These are phyloP conservation scores for Alternaria sp. DNA, from an alignment of 2,329 filamentous ascomycete genomes.

Conservation along the genomic window DNA sequence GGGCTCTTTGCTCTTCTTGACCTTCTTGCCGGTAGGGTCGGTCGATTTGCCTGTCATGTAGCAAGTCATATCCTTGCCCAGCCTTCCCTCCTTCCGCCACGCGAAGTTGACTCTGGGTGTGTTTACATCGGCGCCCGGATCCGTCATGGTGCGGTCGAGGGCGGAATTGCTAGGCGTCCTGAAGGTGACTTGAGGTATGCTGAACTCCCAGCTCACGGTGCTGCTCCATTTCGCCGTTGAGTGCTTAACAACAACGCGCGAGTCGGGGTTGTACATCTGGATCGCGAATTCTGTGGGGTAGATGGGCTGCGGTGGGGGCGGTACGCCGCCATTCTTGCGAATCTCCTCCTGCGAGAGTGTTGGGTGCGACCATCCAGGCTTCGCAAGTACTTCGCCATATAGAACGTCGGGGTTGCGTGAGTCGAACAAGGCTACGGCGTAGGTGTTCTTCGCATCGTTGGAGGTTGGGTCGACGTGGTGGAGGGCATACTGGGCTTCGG, in stretches of 20 bases:
- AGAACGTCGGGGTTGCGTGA: conserved; percentile 81
- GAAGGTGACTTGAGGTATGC: conserved; percentile 88
- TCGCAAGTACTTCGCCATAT: conserved; percentile 85
- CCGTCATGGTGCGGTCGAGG: conserved; percentile 76
- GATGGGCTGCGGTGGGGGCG: conserved; percentile 73
- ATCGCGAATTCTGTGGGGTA: conserved; percentile 83
- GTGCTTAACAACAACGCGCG: conserved; percentile 75
- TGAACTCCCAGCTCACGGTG: conserved; percentile 87
- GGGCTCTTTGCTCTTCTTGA: conserved; percentile 80
- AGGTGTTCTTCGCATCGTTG: conserved; percentile 78
- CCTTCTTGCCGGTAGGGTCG: conserved; percentile 69
- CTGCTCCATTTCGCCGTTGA: conserved; percentile 82
- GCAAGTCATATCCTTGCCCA: conserved; percentile 89
- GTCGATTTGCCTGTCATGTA: conserved; percentile 82
- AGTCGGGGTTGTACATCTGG: conserved; percentile 93
- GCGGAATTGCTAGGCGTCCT: conserved; percentile 78
- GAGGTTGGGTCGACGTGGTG: conserved; percentile 77
- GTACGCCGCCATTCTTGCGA: conserved; percentile 71
- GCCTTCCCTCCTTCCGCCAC: conserved; percentile 87
- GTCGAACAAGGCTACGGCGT: conserved; percentile 86
- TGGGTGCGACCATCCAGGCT: conserved; percentile 86
- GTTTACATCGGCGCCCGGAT: conserved; percentile 62
- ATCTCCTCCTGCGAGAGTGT: conserved; percentile 83
- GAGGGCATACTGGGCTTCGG: conserved; percentile 80
- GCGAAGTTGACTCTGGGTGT: conserved; percentile 81